Conservation (phyloP, 768 basidiomycete species). For the Chalciporus sphaerocephalus region DNA sequence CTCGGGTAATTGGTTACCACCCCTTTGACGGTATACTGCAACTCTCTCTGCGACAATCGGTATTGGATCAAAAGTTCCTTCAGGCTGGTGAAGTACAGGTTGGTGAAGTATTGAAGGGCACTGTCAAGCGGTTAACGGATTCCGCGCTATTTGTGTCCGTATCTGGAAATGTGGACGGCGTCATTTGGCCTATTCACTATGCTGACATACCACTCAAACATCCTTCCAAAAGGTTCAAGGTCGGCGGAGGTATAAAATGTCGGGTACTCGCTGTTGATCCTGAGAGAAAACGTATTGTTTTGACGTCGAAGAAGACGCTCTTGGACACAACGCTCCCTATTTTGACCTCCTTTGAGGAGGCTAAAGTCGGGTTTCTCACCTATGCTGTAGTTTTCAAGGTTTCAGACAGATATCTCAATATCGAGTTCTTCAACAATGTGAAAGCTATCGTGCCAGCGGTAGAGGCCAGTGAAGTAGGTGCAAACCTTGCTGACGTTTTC, state of each 20-base stretch:
- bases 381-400: constrained; percentile 83
- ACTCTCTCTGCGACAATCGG: constrained; percentile 76
- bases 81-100: constrained; percentile 78
- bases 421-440: constrained; percentile 89
- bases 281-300: constrained; percentile 70
- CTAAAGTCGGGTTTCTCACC: constrained; percentile 62
- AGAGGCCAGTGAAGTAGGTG: constrained; percentile 75
- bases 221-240: constrained; percentile 86
- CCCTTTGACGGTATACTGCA: constrained; percentile 84
- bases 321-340: constrained; percentile 76
- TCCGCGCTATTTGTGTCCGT: constrained; percentile 81
- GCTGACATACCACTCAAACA: constrained; percentile 94
- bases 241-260: constrained; percentile 78
- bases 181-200: constrained; percentile 92
- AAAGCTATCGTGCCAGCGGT: constrained; percentile 75
- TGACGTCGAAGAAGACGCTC: constrained; percentile 91
- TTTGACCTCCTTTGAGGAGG: constrained; percentile 61
- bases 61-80: constrained; percentile 83
- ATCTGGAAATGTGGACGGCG: constrained; percentile 84
- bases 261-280: constrained; percentile 82
- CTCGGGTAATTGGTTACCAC: constrained; percentile 83
- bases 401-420: constrained; percentile 72
- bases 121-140: constrained; percentile 79
- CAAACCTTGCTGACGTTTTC: constrained; percentile 60
- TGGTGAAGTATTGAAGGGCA: constrained; percentile 83